These are phyloP conservation scores for Penicillium salamii DNA, from an alignment of 495 filamentous ascomycete species.

Conservation along the genomic window DNA sequence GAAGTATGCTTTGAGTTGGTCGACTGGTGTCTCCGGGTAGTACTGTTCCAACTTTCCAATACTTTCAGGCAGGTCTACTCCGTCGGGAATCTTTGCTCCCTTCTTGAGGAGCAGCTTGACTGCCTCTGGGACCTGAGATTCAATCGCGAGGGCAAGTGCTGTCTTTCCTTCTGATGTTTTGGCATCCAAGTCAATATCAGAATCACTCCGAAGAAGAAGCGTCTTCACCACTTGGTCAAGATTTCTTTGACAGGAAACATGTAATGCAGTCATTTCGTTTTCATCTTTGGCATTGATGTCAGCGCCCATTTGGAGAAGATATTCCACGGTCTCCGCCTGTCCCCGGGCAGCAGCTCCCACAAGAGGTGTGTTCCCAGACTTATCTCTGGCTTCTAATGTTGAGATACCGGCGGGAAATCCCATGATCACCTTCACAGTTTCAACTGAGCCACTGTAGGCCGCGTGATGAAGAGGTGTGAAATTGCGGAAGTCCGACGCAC, in stretches of 20 bases:
- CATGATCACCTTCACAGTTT: not conserved
- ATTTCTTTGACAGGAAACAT: not conserved
- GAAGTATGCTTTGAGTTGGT: slow-evolving; percentile 3
- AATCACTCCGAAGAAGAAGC: not conserved
- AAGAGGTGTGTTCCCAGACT: not conserved
- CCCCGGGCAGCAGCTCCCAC: not conserved
- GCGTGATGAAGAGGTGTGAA: slow-evolving; percentile 1
- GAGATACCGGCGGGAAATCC: not conserved
- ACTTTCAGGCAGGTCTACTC: not conserved
- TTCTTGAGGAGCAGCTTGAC: not conserved
- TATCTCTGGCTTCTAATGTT: not conserved
- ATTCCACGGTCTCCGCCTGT: not conserved
- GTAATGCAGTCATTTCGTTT: not conserved
- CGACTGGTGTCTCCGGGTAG: not conserved
- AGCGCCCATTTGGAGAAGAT: not conserved
- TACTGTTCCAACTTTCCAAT: not conserved
- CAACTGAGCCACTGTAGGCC: slow-evolving; percentile 1
- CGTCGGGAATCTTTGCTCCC: not conserved
- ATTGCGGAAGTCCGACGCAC: not conserved
- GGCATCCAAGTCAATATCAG: not conserved
- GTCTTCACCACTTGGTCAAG: not conserved
- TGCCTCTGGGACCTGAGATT: not conserved
- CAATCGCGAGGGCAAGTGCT: not conserved
- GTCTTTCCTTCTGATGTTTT: not conserved
- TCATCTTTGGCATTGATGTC: not conserved